Evolutionary conservation across 768 basidiomycete species (phyloP), one percentile per base, ranked within the genome.

Genomic region (Lyophyllum decastes): DNA sequence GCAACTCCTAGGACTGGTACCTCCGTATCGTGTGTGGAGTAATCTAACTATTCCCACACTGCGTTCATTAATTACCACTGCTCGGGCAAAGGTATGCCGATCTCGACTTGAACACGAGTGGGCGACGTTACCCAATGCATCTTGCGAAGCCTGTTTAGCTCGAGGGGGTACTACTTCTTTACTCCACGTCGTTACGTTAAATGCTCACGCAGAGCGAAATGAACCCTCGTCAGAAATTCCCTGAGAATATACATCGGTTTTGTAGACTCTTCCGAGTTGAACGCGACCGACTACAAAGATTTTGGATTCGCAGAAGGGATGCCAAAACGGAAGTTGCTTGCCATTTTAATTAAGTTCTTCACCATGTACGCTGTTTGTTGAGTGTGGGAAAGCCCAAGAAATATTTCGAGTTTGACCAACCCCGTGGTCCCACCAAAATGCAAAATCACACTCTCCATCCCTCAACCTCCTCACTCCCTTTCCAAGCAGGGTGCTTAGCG

Each of bases 1-100:
- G 8, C 35, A 49, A 34, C 22, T 4, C 12, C 34, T 70, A 50
- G 68, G 70, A 54, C 52, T 10, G 30, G 4, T 30, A 30, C 4
- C 30, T 10, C 35, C 35, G 16, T 38, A 12, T 38, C 14, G 8
- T 12, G 35, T 38, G 4, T 12, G 35, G 16, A 17, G 11, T 16
- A 38, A 38, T 38, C 14, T 7, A 38, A 16, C 35, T 12, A 17
- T 38, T 11, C 11, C 5, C 5, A 11, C 11, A 33, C 11, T 11
- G 30, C 30, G 35, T 38, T 38, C 35, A 38, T 38, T 30, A 30
- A 5, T 41, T 41, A 41, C 40, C 40, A n/a, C n/a, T 41, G 40
- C 40, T 41, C 10, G n/a, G 40, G 40, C n/a, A 41, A 4, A 41
- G 40, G 19, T 10, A 17, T 17, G 10, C 40, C 40, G 16, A 41